These are phyloP conservation scores for Cyclotella baltica DNA, from an alignment of 108 stramenopile species.

Conservation along the genomic window DNA sequence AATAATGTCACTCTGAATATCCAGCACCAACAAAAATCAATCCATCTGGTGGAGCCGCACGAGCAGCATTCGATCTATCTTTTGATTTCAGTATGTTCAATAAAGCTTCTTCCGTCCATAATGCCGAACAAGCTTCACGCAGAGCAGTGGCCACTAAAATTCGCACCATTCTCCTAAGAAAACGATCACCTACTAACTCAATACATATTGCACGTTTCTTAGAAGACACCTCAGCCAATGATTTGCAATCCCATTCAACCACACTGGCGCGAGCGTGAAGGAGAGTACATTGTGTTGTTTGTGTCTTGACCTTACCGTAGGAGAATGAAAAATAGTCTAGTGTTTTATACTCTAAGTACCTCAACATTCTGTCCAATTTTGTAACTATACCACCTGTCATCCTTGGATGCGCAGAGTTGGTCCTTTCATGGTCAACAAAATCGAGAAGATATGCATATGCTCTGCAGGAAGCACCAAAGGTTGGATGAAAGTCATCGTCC, in stretches of 20 bases:
- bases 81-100: constrained; percentile 45
- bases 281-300: constrained; percentile 66
- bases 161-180: constrained; percentile 83
- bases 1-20: background rate
- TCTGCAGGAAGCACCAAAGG: constrained; percentile 70
- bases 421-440: constrained; percentile 7
- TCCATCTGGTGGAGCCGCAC: constrained; percentile 70
- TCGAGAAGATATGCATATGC: constrained; percentile 82
- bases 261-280: constrained; percentile 63
- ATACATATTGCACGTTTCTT: constrained; percentile 61
- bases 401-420: background rate
- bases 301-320: constrained; percentile 76
- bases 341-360: constrained; percentile 50
- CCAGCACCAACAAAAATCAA: constrained; percentile 72
- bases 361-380: constrained; percentile 59
- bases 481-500: constrained; percentile 69
- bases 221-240: background rate
- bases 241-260: constrained; percentile 35
- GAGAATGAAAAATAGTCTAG: constrained; percentile 74
- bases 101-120: constrained; percentile 30
- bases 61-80: constrained; percentile 54
- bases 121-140: constrained; percentile 34
- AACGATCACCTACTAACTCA: constrained; percentile 77
- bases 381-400: constrained; percentile 22
- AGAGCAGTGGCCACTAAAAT: constrained; percentile 71